Evolutionary conservation across 192 early-diverging fungal species (phyloP).

Genomic region (Lobosporangium transversale): DNA sequence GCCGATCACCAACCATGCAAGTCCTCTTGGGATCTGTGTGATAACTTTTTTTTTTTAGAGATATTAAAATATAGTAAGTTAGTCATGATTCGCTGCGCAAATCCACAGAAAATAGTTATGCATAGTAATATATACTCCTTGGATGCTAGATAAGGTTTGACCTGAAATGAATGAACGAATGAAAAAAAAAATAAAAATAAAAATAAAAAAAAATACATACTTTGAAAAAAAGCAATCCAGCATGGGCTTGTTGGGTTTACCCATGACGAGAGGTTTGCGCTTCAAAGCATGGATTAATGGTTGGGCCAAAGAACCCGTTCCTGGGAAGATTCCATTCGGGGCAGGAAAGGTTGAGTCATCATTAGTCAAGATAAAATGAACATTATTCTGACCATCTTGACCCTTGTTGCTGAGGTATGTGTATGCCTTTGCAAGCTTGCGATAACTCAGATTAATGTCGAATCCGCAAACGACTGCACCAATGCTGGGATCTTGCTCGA

Average conservation of each 20-base stretch:
- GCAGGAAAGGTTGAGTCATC: constrained; percentile 91
- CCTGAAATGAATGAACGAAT: not conserved
- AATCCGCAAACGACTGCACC: constrained; percentile 96
- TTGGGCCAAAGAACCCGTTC: constrained; percentile 84
- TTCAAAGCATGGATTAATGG: constrained; percentile 82
- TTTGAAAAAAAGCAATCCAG: constrained; percentile 89
- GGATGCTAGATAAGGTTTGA: too few relatives aligned
- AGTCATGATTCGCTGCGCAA: too few relatives aligned
- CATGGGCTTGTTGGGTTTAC: constrained; percentile 95
- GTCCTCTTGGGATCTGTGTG: constrained; percentile 81
- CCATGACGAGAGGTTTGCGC: constrained; percentile 85
- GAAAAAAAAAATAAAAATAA: not conserved
- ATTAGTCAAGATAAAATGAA: constrained; percentile 94
- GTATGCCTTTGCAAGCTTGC: constrained; percentile 92
- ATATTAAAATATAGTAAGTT: not conserved
- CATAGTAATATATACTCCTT: too few relatives aligned
- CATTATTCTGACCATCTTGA: too few relatives aligned
- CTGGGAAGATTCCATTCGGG: constrained; percentile 78
- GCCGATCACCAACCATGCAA: constrained; percentile 96
- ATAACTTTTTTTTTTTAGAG: constrained; percentile 48
- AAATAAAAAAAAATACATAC: constrained; percentile 56
- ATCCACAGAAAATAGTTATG: too few relatives aligned
- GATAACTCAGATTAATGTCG: constrained; percentile 92
- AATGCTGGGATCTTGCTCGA: constrained; percentile 60
- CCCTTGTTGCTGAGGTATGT: constrained; percentile 78